These are phyloP conservation scores for Beta lomatogona DNA, from an alignment of 179 eudicot species.

Conservation along the genomic window DNA sequence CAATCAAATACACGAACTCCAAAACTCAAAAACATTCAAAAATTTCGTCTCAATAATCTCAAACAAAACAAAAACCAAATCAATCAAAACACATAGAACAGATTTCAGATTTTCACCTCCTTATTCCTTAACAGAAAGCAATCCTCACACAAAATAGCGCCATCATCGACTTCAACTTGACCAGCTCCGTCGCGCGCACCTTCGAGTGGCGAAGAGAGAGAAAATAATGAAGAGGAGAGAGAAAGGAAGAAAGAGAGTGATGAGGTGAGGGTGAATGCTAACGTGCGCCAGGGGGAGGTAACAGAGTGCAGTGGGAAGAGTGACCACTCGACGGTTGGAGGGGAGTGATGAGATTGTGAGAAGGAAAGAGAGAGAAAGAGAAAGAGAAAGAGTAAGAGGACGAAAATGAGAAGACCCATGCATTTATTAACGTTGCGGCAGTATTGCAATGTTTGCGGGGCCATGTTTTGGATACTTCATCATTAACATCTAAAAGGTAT, in stretches of 20 bases:
- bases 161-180: neutral
- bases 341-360: neutral
- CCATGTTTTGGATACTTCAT: slow-evolving; percentile 5
- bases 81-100: no score
- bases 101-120: no score
- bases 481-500: neutral
- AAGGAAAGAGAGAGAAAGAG: neutral
- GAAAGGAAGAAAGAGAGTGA: neutral
- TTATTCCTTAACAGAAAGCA: no score
- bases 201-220: no score
- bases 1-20: no score
- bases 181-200: no score
- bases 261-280: neutral
- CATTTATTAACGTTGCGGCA: slow-evolving; percentile 16
- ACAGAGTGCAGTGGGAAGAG: neutral
- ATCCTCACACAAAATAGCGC: neutral
- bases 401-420: neutral
- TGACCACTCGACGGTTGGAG: neutral
- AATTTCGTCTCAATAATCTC: no score
- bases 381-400: neutral
- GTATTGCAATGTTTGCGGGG: slow-evolving; percentile 14
- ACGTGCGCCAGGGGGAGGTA: neutral
- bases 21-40: no score
- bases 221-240: no score
- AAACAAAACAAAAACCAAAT: no score